phyloP scores from a whole-genome alignment of 2,329 filamentous ascomycete species.

The Colletotrichum paranaense region DNA sequence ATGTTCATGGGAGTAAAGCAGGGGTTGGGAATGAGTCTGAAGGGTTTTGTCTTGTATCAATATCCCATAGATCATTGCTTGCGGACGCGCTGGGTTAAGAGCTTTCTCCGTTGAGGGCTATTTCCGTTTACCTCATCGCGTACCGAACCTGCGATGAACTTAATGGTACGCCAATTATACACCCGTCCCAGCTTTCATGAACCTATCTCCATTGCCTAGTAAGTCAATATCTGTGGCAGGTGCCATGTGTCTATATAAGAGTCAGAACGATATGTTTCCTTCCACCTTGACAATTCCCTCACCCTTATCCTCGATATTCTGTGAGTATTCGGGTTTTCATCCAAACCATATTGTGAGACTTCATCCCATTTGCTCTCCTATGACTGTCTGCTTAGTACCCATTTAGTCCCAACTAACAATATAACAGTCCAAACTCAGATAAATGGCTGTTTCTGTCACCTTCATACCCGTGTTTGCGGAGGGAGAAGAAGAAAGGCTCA shows the following conservation, averaged over 20 bases:
- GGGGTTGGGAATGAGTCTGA: not conserved
- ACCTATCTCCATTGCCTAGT: not conserved
- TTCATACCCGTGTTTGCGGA: too few species aligned
- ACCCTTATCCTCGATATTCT: not conserved
- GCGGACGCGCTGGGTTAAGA: not conserved
- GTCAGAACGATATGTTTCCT: not conserved
- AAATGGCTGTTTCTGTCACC: too few species aligned
- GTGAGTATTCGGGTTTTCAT: not conserved
- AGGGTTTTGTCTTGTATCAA: not conserved
- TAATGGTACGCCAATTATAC: not conserved
- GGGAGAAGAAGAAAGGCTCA: too few species aligned
- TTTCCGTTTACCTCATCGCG: not conserved
- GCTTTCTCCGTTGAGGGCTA: not conserved
- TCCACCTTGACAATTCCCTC: not conserved
- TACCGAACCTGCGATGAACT: not conserved
- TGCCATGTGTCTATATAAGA: not conserved
- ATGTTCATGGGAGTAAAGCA: not conserved
- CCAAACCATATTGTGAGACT: not conserved
- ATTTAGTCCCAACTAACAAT: too few species aligned
- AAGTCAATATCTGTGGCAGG: not conserved
- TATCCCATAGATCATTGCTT: not conserved
- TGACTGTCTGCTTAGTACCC: too few species aligned
- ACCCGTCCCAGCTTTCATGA: not conserved
- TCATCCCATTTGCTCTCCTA: too few species aligned
- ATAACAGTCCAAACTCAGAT: too few species aligned